A percentile compares a stretch with the other conserved stretches of the same genome.
These are phyloP conservation scores for Mycena albidolilacea DNA, from an alignment of 768 basidiomycete genomes.

Conservation along the genomic window DNA sequence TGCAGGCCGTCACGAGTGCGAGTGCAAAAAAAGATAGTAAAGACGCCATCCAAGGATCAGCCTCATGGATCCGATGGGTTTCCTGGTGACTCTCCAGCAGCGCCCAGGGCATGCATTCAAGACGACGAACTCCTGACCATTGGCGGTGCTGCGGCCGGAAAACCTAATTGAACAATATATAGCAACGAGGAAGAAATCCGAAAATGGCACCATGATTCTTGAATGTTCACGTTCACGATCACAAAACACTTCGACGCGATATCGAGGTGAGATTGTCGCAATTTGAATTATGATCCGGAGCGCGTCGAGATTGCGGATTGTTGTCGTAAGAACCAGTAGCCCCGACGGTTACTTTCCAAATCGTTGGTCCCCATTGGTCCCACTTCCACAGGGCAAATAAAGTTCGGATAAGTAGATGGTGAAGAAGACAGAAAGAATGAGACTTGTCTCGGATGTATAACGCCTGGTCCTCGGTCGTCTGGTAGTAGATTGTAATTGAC, in stretches of 20 bases:
- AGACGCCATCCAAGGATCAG: neutral
- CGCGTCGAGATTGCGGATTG: neutral
- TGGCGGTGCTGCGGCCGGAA: neutral
- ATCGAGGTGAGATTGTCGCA: neutral
- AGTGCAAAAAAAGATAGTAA: neutral
- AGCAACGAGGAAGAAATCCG: neutral
- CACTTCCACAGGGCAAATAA: slow-evolving; percentile 15
- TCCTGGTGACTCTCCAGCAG: neutral
- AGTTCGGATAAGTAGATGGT: slow-evolving; percentile 15
- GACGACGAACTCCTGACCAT: slow-evolving; percentile 13
- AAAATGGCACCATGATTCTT: neutral
- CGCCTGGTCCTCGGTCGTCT: neutral
- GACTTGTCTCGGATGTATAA: no score
- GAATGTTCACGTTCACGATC: neutral
- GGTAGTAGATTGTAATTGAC: neutral
- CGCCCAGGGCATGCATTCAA: neutral
- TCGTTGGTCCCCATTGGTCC: neutral
- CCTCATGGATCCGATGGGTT: slow-evolving; percentile 1
- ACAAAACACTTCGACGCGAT: neutral
- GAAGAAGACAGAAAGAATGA: neutral
- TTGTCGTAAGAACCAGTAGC: no score
- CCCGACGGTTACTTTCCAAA: no score
- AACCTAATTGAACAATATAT: neutral
- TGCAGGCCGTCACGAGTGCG: neutral
- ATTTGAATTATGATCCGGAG: slow-evolving; percentile 25